phyloP scores from a whole-genome alignment of 257 asterid genomes.

The Rehmannia glutinosa region DNA sequence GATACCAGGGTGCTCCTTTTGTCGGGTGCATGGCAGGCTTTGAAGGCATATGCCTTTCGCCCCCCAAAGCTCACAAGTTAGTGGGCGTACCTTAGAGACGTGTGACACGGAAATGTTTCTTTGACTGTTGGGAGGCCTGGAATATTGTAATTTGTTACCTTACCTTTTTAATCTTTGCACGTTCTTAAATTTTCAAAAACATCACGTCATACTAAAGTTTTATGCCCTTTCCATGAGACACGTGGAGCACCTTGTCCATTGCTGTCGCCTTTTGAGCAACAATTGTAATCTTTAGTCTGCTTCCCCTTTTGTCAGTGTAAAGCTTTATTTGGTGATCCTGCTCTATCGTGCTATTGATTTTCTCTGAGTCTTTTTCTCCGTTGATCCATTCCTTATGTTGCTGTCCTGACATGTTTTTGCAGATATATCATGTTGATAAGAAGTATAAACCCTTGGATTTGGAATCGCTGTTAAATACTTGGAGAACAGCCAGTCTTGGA shows the following conservation, averaged over 20 bases:
- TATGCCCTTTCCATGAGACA: neutral
- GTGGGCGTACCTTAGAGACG: neutral
- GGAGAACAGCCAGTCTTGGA: conserved; percentile 48
- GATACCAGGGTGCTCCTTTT: neutral
- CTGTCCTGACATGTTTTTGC: conserved; percentile 29
- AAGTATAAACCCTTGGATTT: conserved; percentile 51
- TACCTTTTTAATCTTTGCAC: neutral
- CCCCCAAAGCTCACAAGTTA: neutral
- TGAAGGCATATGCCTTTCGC: neutral
- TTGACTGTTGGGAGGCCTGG: neutral
- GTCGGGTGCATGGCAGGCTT: neutral
- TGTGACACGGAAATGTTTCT: neutral
- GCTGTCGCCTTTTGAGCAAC: neutral
- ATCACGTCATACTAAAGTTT: neutral
- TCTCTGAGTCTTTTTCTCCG: neutral
- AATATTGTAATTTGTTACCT: neutral
- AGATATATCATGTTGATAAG: conserved; percentile 65
- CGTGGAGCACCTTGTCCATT: neutral
- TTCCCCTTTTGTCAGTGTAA: neutral
- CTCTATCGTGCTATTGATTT: conserved; percentile 2
- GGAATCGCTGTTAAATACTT: conserved; percentile 50
- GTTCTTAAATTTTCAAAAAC: neutral
- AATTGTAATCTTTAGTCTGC: neutral
- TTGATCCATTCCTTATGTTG: conserved; percentile 17
- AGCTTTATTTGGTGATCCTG: neutral